Conservation (phyloP, 2,329 filamentous ascomycete species). For the Phialemonium atrogriseum region DNA sequence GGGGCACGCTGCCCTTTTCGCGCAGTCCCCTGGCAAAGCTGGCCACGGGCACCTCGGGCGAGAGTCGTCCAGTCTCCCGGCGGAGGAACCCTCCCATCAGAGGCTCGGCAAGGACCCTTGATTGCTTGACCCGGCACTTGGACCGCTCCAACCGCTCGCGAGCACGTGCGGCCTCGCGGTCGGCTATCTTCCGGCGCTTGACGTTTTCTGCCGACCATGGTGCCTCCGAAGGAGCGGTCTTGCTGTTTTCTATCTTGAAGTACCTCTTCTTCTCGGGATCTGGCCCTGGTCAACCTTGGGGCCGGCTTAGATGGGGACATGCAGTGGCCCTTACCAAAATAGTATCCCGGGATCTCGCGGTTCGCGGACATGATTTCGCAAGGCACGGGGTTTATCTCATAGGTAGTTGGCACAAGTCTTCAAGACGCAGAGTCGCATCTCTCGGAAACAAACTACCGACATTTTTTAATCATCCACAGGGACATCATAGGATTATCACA, state of each 20-base stretch:
- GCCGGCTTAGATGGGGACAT: background rate
- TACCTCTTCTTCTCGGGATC: conserved; percentile 55
- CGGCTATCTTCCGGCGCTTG: conserved; percentile 8
- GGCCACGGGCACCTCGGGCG: conserved; percentile 20
- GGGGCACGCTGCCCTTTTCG: conserved; percentile 24
- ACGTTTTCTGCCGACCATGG: conserved; percentile 11
- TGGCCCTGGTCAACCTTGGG: conserved; percentile 14
- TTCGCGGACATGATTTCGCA: background rate
- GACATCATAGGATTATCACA: too few relatives aligned
- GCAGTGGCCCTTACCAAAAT: conserved; percentile 6
- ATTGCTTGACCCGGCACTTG: conserved; percentile 22
- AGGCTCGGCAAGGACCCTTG: conserved; percentile 19
- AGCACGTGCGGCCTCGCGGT: background rate
- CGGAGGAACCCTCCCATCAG: conserved; percentile 23
- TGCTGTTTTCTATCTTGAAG: conserved; percentile 56
- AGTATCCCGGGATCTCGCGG: conserved; percentile 11
- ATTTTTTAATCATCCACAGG: too few relatives aligned
- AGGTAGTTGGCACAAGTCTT: background rate
- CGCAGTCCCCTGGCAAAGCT: conserved; percentile 14
- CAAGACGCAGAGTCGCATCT: background rate
- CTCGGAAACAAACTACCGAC: background rate
- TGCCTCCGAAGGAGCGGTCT: conserved; percentile 28
- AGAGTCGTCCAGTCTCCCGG: conserved; percentile 23
- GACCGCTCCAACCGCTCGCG: conserved; percentile 9
- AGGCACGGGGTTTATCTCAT: background rate